These are phyloP conservation scores for Daedalea quercina DNA, from an alignment of 768 basidiomycete species.

Conservation along the genomic window DNA sequence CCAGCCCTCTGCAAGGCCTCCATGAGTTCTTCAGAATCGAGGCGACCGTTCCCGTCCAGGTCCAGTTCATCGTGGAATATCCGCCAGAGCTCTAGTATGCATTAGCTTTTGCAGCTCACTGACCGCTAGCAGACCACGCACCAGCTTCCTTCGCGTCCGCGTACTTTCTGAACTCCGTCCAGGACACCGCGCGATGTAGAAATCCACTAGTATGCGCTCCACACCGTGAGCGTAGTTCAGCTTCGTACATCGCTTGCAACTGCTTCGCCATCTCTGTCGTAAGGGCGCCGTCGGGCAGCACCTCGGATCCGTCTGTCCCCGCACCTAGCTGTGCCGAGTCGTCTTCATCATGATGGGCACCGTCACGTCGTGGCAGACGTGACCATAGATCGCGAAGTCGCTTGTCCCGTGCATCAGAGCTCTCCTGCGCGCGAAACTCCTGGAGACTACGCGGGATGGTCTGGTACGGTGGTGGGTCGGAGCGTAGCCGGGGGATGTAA, in stretches of 20 bases:
- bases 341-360: constrained; percentile 11
- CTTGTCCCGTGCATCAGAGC: constrained; percentile 50
- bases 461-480: constrained; percentile 39
- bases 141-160: constrained; percentile 79
- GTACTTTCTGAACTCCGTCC: constrained; percentile 70
- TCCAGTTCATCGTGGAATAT: constrained; percentile 90
- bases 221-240: constrained; percentile 61
- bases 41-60: constrained; percentile 77
- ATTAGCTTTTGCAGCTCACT: not conserved
- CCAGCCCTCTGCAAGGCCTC: constrained; percentile 69
- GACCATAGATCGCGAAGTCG: constrained; percentile 61
- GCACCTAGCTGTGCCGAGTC: constrained; percentile 13
- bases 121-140: constrained; percentile 29
- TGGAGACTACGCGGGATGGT: constrained; percentile 43
- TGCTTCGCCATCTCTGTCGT: constrained; percentile 47
- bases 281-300: constrained; percentile 16
- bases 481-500: constrained; percentile 52
- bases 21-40: constrained; percentile 61
- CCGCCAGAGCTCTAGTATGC: constrained; percentile 71
- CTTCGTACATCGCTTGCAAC: constrained; percentile 66
- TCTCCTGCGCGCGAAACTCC: constrained; percentile 63
- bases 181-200: constrained; percentile 43
- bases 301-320: constrained; percentile 21
- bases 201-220: constrained; percentile 31
- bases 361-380: constrained; percentile 36